Base-by-base conservation (phyloP, 805 yeast genomes). In the Teunomyces stri region DNA sequence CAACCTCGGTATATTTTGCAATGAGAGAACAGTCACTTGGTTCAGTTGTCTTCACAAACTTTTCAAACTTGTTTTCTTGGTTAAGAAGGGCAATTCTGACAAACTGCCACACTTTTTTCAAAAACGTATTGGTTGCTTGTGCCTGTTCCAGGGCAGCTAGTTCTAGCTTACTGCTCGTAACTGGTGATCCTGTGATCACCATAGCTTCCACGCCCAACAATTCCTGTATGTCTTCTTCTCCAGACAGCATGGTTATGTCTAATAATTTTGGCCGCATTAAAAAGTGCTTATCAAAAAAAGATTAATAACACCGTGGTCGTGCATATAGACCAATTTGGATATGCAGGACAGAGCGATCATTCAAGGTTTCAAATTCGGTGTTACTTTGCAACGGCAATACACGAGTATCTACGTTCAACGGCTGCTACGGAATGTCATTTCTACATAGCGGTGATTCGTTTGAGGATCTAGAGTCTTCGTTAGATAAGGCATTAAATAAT, bases 401-500 rank as follows among this genome's bases (percentile, higher is more conserved):
- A 49, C 42, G 45, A 28, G 50, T 21, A 46, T 31, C 34, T 30
- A 36, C 47, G 20, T 43, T 53, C 21, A 21, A 35, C 31, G 51
- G 47, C 25, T 77, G 78, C 16, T 40, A 21, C 28, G 40, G 25
- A n/a, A 37, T 37, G 40, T 37, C 40, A 22, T 37, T 37, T 21
- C 29, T 37, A 22, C 40, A 45, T 33, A 48, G 45, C 3, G 43
- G 47, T 16, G 54, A 50, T 31, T 70, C 81, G 10, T 74, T 84
- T 56, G 89, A 85, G 54, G 77, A 79, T 53, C 79, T 85, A 58
- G 89, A 85, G 59, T 75, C 72, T 52, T 81, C 86, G 9, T 69
- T 84, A 48, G 87, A 83, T 56, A 80, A 80, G 42, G 92, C 89
- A 1, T 67, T 85, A 53, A 80, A 80, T 50, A 68, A 64, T 57